Evolutionary conservation across 2,329 filamentous ascomycete genomes (phyloP).

Genomic region (Epichloe sylvatica): DNA sequence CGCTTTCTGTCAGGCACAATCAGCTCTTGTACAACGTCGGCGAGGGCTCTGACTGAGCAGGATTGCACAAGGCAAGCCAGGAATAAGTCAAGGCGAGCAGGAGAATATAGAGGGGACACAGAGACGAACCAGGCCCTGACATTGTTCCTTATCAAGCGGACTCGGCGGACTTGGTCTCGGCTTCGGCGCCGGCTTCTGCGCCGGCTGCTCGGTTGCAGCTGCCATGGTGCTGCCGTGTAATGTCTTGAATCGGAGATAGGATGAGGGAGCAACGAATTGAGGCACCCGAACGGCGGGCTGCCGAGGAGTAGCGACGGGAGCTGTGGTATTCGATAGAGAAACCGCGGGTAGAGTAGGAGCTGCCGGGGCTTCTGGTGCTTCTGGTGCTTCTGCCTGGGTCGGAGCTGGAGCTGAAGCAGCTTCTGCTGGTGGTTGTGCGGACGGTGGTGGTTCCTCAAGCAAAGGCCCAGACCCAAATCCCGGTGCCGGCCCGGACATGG

Average conservation of each 20-base stretch:
- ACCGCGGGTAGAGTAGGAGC: neutral
- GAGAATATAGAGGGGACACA: neutral
- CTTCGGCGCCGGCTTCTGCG: conserved; percentile 7
- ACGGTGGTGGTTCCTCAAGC: neutral
- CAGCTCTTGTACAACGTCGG: conserved; percentile 3
- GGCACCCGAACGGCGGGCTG: conserved; percentile 24
- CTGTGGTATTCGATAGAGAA: neutral
- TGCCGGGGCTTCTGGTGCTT: neutral
- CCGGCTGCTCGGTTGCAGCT: conserved; percentile 8
- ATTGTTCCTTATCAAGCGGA: conserved; percentile 60
- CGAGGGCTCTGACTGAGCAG: neutral
- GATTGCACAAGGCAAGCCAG: neutral
- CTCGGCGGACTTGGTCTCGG: conserved; percentile 26
- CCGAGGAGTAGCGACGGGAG: conserved; percentile 4
- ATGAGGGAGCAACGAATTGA: conserved; percentile 46
- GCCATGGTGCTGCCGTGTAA: conserved; percentile 23
- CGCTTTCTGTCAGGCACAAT: conserved; percentile 46
- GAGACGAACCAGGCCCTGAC: conserved; percentile 52
- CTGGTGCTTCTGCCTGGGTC: too few species aligned
- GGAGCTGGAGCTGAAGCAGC: neutral
- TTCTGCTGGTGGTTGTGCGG: conserved; percentile 1
- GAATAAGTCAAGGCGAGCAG: neutral
- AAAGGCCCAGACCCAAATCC: conserved; percentile 3
- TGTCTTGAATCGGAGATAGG: conserved; percentile 35
- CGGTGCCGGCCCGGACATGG: conserved; percentile 3